Evolutionary conservation across 306 rosid genomes (phyloP).

Genomic region (Nissolia schottii): DNA sequence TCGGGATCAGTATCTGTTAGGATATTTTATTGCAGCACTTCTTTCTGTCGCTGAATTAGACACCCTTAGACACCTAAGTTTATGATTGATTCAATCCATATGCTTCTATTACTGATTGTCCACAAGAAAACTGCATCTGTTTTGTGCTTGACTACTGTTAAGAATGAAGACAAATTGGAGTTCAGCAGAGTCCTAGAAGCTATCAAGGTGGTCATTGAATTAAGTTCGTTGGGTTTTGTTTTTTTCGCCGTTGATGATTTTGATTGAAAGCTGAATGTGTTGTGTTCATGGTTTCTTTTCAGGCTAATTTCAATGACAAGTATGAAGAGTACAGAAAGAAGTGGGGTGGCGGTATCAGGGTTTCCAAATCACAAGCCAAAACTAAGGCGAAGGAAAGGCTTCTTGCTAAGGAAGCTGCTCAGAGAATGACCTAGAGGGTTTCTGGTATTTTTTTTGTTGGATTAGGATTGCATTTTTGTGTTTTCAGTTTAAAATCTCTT

Average conservation of each 20-base stretch:
- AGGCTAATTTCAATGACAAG: constrained; percentile 86
- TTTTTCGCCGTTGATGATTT: background rate
- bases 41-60: background rate
- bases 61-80: background rate
- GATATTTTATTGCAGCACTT: background rate
- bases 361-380: constrained; percentile 76
- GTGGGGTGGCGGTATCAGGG: constrained; percentile 93
- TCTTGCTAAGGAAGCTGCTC: constrained; percentile 80
- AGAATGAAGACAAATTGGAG: constrained; percentile 79
- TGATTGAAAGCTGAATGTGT: background rate
- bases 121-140: constrained; percentile 71
- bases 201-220: constrained; percentile 46
- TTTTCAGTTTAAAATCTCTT: too few species aligned
- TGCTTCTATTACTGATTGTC: constrained; percentile 42
- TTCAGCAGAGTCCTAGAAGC: constrained; percentile 72
- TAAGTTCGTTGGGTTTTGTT: background rate
- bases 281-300: background rate
- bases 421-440: constrained; percentile 52
- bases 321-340: constrained; percentile 68
- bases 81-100: background rate
- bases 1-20: constrained; percentile 47
- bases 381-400: constrained; percentile 66
- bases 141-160: constrained; percentile 77
- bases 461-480: background rate
- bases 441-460: background rate